Evolutionary conservation across 768 basidiomycete species (phyloP).

Genomic region (Boletales sp.): DNA sequence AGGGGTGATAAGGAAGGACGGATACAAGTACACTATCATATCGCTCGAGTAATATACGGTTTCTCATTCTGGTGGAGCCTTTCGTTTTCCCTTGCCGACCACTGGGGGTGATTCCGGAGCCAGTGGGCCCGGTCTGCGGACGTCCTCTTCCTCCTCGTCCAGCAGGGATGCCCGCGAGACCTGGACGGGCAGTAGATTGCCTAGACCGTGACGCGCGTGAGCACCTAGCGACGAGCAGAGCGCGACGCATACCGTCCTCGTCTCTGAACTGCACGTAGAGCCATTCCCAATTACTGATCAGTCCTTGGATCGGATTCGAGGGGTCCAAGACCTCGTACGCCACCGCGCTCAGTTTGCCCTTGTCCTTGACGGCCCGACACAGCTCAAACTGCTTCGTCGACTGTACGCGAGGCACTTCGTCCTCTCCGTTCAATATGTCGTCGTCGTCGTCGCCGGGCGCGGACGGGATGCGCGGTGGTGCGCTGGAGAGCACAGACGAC

Average conservation of each 20-base stretch:
- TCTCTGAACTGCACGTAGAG: conserved; percentile 68
- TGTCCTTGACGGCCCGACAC: conserved; percentile 50
- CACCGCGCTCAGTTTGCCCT: conserved; percentile 41
- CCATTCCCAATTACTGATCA: conserved; percentile 61
- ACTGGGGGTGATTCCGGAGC: conserved; percentile 23
- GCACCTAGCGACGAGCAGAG: neutral
- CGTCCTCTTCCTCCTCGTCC: conserved; percentile 58
- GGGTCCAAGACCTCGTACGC: conserved; percentile 48
- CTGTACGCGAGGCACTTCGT: conserved; percentile 33
- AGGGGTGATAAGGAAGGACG: conserved; percentile 1
- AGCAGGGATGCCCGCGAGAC: conserved; percentile 54
- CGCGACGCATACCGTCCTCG: conserved; percentile 43
- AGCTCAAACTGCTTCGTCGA: conserved; percentile 58
- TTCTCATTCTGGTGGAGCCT: conserved; percentile 37
- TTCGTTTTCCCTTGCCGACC: conserved; percentile 59
- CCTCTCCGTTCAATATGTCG: conserved; percentile 15
- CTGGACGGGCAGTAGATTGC: conserved; percentile 55
- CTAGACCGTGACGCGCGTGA: conserved; percentile 37
- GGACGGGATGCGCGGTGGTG: conserved; percentile 28
- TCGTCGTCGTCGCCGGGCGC: conserved; percentile 29
- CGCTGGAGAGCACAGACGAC: conserved; percentile 40
- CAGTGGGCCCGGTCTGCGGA: conserved; percentile 25
- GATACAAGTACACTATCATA: conserved; percentile 15
- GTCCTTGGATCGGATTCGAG: conserved; percentile 44
- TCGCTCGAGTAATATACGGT: conserved; percentile 9